phyloP scores from a whole-genome alignment of 805 yeast genomes.

The Yamadazyma philogaea region DNA sequence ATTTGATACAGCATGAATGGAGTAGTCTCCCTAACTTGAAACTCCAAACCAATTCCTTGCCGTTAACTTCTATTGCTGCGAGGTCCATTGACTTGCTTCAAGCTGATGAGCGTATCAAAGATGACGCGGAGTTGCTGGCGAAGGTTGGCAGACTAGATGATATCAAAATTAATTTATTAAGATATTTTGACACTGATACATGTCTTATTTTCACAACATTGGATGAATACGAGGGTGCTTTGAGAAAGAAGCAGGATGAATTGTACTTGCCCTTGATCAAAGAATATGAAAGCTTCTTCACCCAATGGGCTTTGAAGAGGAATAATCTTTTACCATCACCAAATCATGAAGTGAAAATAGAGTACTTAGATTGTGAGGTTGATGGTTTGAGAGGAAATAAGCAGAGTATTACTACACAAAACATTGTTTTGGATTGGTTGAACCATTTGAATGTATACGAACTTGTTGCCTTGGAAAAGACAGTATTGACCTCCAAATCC shows the following conservation, averaged over 20 bases:
- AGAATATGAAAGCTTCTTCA: slow-evolving; percentile 60
- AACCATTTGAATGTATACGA: slow-evolving; percentile 65
- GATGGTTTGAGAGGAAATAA: slow-evolving; percentile 79
- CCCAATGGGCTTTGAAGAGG: slow-evolving; percentile 32
- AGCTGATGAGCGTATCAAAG: slow-evolving; percentile 23
- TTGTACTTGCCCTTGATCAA: slow-evolving; percentile 70
- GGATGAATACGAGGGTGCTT: slow-evolving; percentile 76
- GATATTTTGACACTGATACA: slow-evolving; percentile 93
- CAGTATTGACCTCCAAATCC: slow-evolving; percentile 83
- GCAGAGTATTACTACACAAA: slow-evolving; percentile 59
- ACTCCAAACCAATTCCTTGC: slow-evolving; percentile 75
- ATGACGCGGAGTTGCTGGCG: slow-evolving; percentile 46
- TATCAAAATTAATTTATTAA: slow-evolving; percentile 58
- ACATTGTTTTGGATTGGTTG: slow-evolving; percentile 65
- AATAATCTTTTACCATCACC: slow-evolving; percentile 15
- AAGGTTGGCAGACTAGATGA: slow-evolving; percentile 62
- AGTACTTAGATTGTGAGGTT: slow-evolving; percentile 72
- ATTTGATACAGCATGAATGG: slow-evolving; percentile 87
- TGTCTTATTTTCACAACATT: slow-evolving; percentile 79
- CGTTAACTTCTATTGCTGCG: slow-evolving; percentile 82
- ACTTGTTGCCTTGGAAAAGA: slow-evolving; percentile 83
- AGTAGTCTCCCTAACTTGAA: slow-evolving; percentile 57
- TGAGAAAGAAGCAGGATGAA: slow-evolving; percentile 77
- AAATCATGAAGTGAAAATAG: slow-evolving; percentile 39
- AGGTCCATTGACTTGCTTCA: slow-evolving; percentile 73